Base-by-base conservation (phyloP, 805 yeast species). In the Candida dendrica region DNA sequence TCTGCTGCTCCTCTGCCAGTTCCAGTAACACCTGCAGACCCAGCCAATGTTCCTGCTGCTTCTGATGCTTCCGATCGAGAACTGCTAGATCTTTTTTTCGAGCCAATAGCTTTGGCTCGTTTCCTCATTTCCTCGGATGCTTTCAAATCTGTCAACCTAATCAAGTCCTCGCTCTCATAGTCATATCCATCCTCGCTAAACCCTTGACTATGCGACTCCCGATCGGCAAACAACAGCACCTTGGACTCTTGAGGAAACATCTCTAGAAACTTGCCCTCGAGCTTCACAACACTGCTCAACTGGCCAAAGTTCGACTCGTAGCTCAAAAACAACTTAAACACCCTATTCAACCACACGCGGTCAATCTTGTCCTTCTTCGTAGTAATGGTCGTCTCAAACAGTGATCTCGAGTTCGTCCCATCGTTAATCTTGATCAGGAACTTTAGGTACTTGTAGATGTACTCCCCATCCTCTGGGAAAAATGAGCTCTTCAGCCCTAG, bases 311-410 rank as follows among this genome's bases (percentile, higher is more conserved):
- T 73, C 2, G 83, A 69, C 47, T 90, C 95, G 56, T 81, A 82
- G 39, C 72, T 66, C 38, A 85, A 72, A 62, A 83, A 85, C 36
- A 71, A 65, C 41, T 75, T 75, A 51, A 72, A 79, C 32, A 84
- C 64, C 33, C 63, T 64, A 41, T 71, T 65, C 47, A 77, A 53
- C 41, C 68, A 65, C 6, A 56, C 59, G 4, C 53, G 36, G 18
- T 55, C 51, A 22, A 60, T 40, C 32, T 55, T 59, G 19, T 47
- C 50, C 27, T 41, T 50, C 40, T 50, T 51, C 37, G 74, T 78
- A 9, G 81, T 76, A 9, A 84, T 69, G 0, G 89, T 79, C 3
- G 84, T 73, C 60, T 93, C 98, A 58, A 91, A 83, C 31, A 88
- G 69, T 8, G 88, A 85, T 51, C 91, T 81, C 15, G 89, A 84